A percentile compares a stretch with the other conserved stretches of the same genome.
Evolutionary conservation across 2,329 filamentous ascomycete genomes (phyloP).

Genomic region (Clarireedia homoeocarpa): DNA sequence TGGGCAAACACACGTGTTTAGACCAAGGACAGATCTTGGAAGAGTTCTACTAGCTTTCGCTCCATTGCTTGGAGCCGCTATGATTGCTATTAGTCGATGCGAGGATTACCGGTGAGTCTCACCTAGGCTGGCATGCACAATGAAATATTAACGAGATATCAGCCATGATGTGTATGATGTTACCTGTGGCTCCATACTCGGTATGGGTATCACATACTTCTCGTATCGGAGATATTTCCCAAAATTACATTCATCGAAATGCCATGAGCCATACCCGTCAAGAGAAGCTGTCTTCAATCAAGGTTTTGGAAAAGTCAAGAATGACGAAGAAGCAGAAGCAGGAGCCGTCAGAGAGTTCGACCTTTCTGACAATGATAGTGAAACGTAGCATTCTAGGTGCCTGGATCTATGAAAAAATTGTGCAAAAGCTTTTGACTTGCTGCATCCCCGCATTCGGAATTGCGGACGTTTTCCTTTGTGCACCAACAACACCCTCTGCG

Average conservation of each 20-base stretch:
- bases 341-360: conserved; percentile 13
- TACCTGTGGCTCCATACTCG: conserved; percentile 51
- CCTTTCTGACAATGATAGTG: conserved; percentile 7
- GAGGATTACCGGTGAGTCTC: conserved; percentile 52
- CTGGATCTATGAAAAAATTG: not conserved
- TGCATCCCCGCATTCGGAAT: no score
- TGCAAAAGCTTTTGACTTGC: not conserved
- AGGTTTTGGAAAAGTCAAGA: conserved; percentile 28
- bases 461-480: not conserved
- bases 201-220: conserved; percentile 54
- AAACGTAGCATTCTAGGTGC: not conserved
- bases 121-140: not conserved
- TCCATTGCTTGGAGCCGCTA: conserved; percentile 53
- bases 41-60: conserved; percentile 48
- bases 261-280: conserved; percentile 49
- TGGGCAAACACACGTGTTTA: conserved; percentile 54
- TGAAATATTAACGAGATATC: not conserved
- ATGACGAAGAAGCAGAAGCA: conserved; percentile 24
- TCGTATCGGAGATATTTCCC: conserved; percentile 61
- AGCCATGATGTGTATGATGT: conserved; percentile 64
- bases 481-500: no score
- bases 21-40: conserved; percentile 40
- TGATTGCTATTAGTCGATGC: conserved; percentile 61
- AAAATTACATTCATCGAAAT: conserved; percentile 41
- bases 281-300: conserved; percentile 24